These are phyloP conservation scores for Blastomyces emzantsi DNA, from an alignment of 2,329 filamentous ascomycete species.

Conservation along the genomic window DNA sequence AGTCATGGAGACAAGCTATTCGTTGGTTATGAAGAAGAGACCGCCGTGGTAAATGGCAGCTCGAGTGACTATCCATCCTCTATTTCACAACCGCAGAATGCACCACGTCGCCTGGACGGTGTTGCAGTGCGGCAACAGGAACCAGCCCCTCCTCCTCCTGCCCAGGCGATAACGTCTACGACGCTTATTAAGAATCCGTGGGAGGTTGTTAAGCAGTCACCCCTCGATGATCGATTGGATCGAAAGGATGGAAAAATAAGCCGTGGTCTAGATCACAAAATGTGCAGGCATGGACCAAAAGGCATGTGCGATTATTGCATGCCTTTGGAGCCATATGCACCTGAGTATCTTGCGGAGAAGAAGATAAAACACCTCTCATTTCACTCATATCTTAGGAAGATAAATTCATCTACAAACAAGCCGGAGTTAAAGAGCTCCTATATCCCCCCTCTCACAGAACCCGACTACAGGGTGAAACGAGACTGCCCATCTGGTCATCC, in stretches of 20 bases:
- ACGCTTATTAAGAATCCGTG: conserved; percentile 75
- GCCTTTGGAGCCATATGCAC: conserved; percentile 86
- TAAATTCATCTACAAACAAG: conserved; percentile 94
- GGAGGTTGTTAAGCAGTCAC: conserved; percentile 83
- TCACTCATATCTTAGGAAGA: conserved; percentile 86
- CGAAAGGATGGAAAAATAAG: conserved; percentile 83
- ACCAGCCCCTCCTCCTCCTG: conserved; percentile 54
- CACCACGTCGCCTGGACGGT: conserved; percentile 32
- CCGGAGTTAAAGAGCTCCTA: conserved; percentile 88
- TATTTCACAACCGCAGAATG: conserved; percentile 17
- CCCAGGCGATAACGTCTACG: conserved; percentile 46
- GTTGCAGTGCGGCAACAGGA: conserved; percentile 39
- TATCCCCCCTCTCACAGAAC: conserved; percentile 89
- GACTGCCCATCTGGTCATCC: conserved; percentile 91
- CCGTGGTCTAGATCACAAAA: conserved; percentile 62
- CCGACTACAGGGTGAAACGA: conserved; percentile 78
- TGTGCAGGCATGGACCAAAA: conserved; percentile 93
- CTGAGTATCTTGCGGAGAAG: conserved; percentile 82
- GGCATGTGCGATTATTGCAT: conserved; percentile 99
- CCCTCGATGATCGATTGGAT: conserved; percentile 78
- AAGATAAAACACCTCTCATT: conserved; percentile 99
- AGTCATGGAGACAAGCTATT: conserved; percentile 91
- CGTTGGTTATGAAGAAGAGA: conserved; percentile 62
- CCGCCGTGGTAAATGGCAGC: conserved; percentile 43
- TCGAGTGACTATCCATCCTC: conserved; percentile 20